Conservation (phyloP, 495 filamentous ascomycete genomes). For the Clavariopsis aquatica region DNA sequence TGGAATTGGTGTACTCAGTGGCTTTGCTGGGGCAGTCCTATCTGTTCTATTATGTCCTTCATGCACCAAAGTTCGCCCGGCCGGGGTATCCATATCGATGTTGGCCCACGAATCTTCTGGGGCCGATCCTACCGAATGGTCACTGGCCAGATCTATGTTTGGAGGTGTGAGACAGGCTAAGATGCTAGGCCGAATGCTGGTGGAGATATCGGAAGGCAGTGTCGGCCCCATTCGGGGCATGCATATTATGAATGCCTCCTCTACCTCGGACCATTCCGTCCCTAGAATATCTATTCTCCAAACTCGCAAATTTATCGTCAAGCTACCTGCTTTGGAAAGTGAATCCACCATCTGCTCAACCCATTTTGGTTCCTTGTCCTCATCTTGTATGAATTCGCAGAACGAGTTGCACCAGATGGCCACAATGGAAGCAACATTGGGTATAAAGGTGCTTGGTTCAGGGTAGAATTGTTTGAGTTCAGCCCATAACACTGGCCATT, state of each 20-base stretch:
- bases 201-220: conserved; percentile 2
- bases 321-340: conserved; percentile 2
- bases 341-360: conserved; percentile 14
- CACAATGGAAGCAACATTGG: conserved; percentile 6
- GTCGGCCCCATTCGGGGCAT: conserved; percentile 1
- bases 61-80: conserved; percentile 1
- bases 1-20: neutral
- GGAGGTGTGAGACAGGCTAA: conserved; percentile 13
- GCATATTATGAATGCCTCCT: conserved; percentile 17
- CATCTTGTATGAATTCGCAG: conserved; percentile 8
- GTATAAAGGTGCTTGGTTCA: conserved; percentile 19
- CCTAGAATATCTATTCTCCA: conserved; percentile 2
- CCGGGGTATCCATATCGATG: conserved; percentile 13
- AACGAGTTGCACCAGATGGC: conserved; percentile 13
- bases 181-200: conserved; percentile 6
- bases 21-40: neutral
- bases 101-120: conserved; percentile 25
- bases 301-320: conserved; percentile 14
- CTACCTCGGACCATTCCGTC: conserved; percentile 5
- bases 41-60: neutral
- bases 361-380: conserved; percentile 11
- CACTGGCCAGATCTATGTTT: neutral
- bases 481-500: conserved; percentile 23
- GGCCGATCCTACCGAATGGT: neutral
- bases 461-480: conserved; percentile 18